Base-by-base conservation (phyloP, 179 eudicot species). In the Drosera spatulata region DNA sequence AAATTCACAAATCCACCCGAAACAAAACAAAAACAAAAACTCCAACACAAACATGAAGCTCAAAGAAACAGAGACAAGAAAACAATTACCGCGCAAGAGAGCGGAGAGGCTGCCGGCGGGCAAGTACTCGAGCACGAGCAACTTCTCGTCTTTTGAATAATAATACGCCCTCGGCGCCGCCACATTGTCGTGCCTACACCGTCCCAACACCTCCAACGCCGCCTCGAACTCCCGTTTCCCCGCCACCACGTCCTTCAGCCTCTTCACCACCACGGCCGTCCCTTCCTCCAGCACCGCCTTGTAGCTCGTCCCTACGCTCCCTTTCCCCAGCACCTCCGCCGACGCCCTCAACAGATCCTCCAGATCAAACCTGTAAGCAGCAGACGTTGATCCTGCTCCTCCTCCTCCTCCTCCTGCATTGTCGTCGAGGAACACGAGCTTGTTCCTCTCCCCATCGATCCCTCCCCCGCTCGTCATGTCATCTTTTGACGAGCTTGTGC, bases 331-430 rank as follows among this genome's bases (percentile, higher is more conserved):
- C 33, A 86, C 95, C 69, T 89, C 95, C 49, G 97, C 95, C 43
- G 97, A 89, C 50, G 97, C 97, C 77, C 95, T 84, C 69, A 89
- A 66, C 49, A 89, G 66, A 79, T 89, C 97, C 75, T 89, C 97
- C 70, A 89, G 74, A 82, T 89, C 95, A 55, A 89, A 89, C 13
- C 83, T 88, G 64, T 84, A 86, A 59, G 33, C 33, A 22, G 33
- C 33, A 22, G 33, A 22, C 33, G 33, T 22, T 22, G 33, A 22
- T 22, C 33, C 33, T 22, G 1, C 33, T 22, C 33, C 33, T 22
- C 33, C 33, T 22, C 33, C 33, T 22, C 33, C 33, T 22, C 61
- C 67, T 0, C 91, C 95, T 0, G 77, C 85, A 6, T 64, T 72
- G 12, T 42, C 55, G 45, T 56, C 56, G 50, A 53, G 11, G 8